Evolutionary conservation across 1,139 yeast species (phyloP), one percentile per base, ranked within the genome.

Genomic region (Suhomyces taliae): DNA sequence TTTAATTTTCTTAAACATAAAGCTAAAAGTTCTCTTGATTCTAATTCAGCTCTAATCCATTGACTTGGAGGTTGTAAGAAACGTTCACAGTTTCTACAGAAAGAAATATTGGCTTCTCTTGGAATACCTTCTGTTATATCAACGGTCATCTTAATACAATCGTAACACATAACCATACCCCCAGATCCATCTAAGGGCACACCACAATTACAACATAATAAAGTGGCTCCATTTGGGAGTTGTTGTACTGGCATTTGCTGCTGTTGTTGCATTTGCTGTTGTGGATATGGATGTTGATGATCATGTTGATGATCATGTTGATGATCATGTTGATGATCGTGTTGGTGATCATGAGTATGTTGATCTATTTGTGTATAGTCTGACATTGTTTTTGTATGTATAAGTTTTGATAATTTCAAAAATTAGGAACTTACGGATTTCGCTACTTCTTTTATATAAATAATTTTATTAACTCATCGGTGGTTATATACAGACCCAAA

Each of bases 121-220:
- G 98, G 98, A 48, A 93, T 91, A 41, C 96, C 97, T 58, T 87
- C 90, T 1, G 99, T 90, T 58, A 93, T 90, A 67, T 93, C 98
- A 50, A 90, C 95, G 6, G 91, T 90, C 60, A 91, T 74, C 68
- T 90, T 89, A 66, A 93, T 90, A 81, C 99, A 93, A 70, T 95
- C 98, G 74, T 89, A 86, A 73, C 99, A 95, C 96, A 93, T 90
- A 31, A 90, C 96, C 53, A 91, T 74, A 31, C 99, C 98, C 31
- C 82, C 76, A 32, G 97, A 88, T 40, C 98, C 98, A 64, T 93
- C 98, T 82, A 95, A 89, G 42, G 99, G 97, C 48, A 88, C 89
- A 69, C 99, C 98, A 85, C 99, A 93, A 85, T 89, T 90, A 71
- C 96, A 90, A 76, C 99, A 93, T 52, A 93, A 80, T 51, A 95